Base-by-base conservation (phyloP, 1,284 basidiomycete genomes). In the Marasmius oreades region DNA sequence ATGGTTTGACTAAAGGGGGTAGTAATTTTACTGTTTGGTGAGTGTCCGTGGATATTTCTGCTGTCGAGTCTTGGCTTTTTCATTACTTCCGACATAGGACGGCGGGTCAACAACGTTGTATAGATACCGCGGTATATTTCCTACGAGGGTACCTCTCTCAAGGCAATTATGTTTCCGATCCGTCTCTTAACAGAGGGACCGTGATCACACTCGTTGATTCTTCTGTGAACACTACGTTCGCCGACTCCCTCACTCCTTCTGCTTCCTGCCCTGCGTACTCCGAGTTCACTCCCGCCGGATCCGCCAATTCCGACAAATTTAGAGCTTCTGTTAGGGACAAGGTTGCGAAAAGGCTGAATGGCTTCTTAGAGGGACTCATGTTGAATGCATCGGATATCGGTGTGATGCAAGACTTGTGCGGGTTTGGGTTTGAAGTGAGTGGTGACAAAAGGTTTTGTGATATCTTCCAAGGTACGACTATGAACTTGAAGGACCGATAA, bases 371-470 rank as follows among this genome's bases (percentile, higher is more conserved):
- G 33, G 74, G 73, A 1, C 61, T 77, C 39, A 61, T 55, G 16
- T 59, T 78, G 34, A 61, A 62, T 23, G 64, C 64, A 3, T 67
- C 62, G 3, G 73, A 77, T 57, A 64, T 77, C 28, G 74, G 75
- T 0, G 64, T 72, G 26, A 77, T 77, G 76, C 70, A 72, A 51
- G 76, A 77, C 63, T 60, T 77, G 23, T 77, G 76, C 52, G 76
- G 75, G 8, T 77, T 73, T 59, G 66, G 67, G 43, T 67, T 66
- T 1, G 74, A 71, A 54, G 62, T 78, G 11, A 60, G 67, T 53
- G 75, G 75, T 2, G 71, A 75, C 56, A 69, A 62, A 20, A 67
- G 70, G 28, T 78, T 76, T 56, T 78, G 76, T 52, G 67, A 70
- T 52, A 55, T 71, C 14, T 73, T 72, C 45, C 61, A 66, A 55